phyloP scores from a whole-genome alignment of 257 asterid genomes.

The Lantana camara region DNA sequence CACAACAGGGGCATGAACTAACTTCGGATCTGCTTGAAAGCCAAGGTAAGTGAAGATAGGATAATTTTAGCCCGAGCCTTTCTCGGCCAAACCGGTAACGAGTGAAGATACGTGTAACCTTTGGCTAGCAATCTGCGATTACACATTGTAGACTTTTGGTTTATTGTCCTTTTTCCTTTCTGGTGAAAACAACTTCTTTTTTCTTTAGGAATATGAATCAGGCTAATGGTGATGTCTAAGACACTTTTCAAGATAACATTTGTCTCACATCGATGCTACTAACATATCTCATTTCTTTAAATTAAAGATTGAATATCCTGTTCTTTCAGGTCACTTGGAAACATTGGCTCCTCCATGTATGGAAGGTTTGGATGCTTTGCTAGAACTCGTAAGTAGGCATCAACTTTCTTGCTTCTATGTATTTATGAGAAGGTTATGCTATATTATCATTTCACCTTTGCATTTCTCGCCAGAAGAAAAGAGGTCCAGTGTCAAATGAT shows the following conservation, averaged over 20 bases:
- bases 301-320: slow-evolving; percentile 1
- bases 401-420: background rate
- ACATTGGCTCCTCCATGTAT: slow-evolving; percentile 60
- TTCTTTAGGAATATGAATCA: slow-evolving; percentile 1
- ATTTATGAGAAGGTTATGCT: slow-evolving; percentile 14
- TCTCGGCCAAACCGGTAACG: no score
- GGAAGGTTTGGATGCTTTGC: slow-evolving; percentile 72
- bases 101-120: background rate
- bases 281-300: background rate
- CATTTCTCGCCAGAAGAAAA: slow-evolving; percentile 43
- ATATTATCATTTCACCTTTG: slow-evolving; percentile 20
- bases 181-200: slow-evolving; percentile 1
- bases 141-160: background rate
- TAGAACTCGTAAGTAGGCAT: slow-evolving; percentile 58
- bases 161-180: slow-evolving; percentile 10
- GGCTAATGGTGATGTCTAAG: slow-evolving; percentile 13
- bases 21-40: slow-evolving; percentile 53
- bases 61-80: slow-evolving; percentile 2
- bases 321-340: slow-evolving; percentile 55
- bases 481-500: slow-evolving; percentile 33
- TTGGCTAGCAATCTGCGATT: background rate
- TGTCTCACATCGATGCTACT: slow-evolving; percentile 17
- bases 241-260: slow-evolving; percentile 3
- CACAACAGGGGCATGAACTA: slow-evolving; percentile 78
- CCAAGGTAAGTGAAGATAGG: slow-evolving; percentile 47